Percentiles rank a stretch among this genome's conserved stretches.
These are phyloP conservation scores for Gelatoporia subvermispora DNA, from an alignment of 768 basidiomycete species.

Conservation along the genomic window DNA sequence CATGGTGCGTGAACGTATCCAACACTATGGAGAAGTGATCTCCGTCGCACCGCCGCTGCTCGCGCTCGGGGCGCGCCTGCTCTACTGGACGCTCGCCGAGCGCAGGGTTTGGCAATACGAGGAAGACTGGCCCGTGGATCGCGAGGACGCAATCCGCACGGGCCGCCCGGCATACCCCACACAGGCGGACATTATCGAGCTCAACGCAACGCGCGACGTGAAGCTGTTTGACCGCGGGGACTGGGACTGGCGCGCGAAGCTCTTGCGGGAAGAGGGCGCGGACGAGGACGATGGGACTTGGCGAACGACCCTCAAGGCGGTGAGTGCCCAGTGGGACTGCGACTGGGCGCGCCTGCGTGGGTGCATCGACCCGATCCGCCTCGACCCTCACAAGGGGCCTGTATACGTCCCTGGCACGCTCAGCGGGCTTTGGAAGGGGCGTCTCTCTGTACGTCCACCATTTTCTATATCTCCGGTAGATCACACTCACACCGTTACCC, in stretches of 20 bases:
- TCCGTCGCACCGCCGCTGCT: slow-evolving; percentile 38
- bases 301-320: slow-evolving; percentile 17
- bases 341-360: slow-evolving; percentile 52
- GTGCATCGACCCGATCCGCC: slow-evolving; percentile 37
- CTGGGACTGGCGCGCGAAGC: slow-evolving; percentile 22
- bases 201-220: slow-evolving; percentile 38
- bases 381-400: slow-evolving; percentile 23
- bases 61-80: slow-evolving; percentile 53
- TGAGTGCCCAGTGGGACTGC: slow-evolving; percentile 46
- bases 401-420: slow-evolving; percentile 49
- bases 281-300: slow-evolving; percentile 23
- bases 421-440: slow-evolving; percentile 58
- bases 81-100: slow-evolving; percentile 60
- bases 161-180: slow-evolving; percentile 36
- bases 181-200: slow-evolving; percentile 54
- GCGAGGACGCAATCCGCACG: slow-evolving; percentile 25
- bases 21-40: slow-evolving; percentile 19
- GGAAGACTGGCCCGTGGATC: slow-evolving; percentile 28
- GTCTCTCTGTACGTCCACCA: slow-evolving; percentile 47
- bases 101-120: slow-evolving; percentile 35
- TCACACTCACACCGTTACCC: slow-evolving; percentile 3
- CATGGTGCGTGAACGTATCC: slow-evolving; percentile 8
- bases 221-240: slow-evolving; percentile 21
- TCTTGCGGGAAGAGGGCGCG: slow-evolving; percentile 17
- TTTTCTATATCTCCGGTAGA: slow-evolving; percentile 1